Base-by-base conservation (phyloP, 2,329 filamentous ascomycete genomes). In the Exophiala sp. region DNA sequence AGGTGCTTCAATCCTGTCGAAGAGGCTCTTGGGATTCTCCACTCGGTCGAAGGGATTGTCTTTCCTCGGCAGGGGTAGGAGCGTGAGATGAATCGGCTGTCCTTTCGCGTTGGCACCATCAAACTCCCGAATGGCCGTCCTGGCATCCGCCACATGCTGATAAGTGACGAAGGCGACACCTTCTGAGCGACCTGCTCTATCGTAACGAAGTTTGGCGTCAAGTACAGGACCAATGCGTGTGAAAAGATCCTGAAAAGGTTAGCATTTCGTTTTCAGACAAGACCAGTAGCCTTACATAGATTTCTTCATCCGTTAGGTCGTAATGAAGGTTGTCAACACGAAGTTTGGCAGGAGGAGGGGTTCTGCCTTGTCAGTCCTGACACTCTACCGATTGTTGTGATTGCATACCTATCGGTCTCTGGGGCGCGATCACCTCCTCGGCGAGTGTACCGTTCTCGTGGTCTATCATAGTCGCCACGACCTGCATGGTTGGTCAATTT, bases 311-410 rank as follows among this genome's bases (percentile, higher is more conserved):
- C 10, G 85, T 90, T 56, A 96, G 77, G 53, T 96, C 90, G 68
- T 95, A 96, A 68, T 96, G 90, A 50, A 96, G 73, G 65, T 95
- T 95, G 55, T 94, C 88, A 54, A 95, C 84, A 58, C 84, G 83
- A 58, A 96, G 69, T 69, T 88, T 91, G 39, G 82, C 75, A 60
- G 83, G 82, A 49, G 71, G 70, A 23, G 71, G 64, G 29, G 78
- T 74, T 62, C 80, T 80, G 58, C 2, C 16, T 64, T 32, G 58
- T 64, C 47, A 64, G 68, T 23, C 18, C 32, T 8, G 8, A 19
- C 14, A n/a, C 19, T 19, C 16, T 10, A 42, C 24, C 14, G 30
- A 16, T 18, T 14, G 3, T 9, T 3, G 16, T 19, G 10, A 70
- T 68, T n/a, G 60, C 71, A 46, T 34, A 57, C 54, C 45, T 51